These are phyloP conservation scores for Didymella lethalis DNA, from an alignment of 2,329 filamentous ascomycete species.

Conservation along the genomic window DNA sequence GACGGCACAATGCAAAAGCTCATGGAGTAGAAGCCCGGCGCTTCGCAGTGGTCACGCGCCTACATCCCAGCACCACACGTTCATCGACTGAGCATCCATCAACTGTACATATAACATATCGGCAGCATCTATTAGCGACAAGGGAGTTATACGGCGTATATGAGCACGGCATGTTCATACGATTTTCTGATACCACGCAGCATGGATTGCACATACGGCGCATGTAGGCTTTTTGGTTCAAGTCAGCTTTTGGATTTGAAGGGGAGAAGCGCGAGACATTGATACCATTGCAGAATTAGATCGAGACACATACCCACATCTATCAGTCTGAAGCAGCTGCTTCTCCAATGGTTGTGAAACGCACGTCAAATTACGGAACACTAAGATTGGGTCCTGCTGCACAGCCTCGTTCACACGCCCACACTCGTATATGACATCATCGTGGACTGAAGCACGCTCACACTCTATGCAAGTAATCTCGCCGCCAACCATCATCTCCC, in stretches of 20 bases:
- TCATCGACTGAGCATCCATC: conserved; percentile 10
- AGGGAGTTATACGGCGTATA: not conserved
- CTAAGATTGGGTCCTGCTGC: not conserved
- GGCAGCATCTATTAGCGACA: conserved; percentile 9
- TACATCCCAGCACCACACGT: not conserved
- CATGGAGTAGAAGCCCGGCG: conserved; percentile 17
- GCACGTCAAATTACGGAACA: not conserved
- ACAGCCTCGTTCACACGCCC: not conserved
- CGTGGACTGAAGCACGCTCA: too few species aligned
- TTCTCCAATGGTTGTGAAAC: not conserved
- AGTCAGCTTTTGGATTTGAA: not conserved
- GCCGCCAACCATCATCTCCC: not conserved
- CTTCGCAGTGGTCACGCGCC: conserved; percentile 5
- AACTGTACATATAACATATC: conserved; percentile 17
- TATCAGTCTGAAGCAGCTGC: conserved; percentile 4
- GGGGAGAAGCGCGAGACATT: conserved; percentile 2
- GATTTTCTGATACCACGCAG: conserved; percentile 9
- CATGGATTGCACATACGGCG: conserved; percentile 11
- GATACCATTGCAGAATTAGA: conserved; percentile 12
- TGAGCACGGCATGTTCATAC: conserved; percentile 4
- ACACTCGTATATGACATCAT: too few species aligned
- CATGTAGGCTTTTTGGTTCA: conserved; percentile 5
- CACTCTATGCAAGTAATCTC: too few species aligned
- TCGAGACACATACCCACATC: conserved; percentile 10
- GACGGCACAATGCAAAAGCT: conserved; percentile 22